Percentiles rank a stretch among this genome's conserved stretches.
Conservation (phyloP, 179 eudicot species). For the Corrigiola litoralis region DNA sequence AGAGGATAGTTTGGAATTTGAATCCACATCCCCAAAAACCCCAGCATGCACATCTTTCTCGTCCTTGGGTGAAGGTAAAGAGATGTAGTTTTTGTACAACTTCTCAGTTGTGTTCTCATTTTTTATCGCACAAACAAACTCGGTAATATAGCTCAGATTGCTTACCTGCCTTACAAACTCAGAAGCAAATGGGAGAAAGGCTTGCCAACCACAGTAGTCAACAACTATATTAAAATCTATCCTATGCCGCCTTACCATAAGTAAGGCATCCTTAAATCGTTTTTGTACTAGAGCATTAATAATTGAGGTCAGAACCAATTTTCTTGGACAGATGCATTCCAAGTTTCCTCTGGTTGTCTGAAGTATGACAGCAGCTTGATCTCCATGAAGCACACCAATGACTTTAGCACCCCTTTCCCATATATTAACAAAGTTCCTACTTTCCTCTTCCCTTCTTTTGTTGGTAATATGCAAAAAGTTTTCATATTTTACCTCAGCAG, state of each 20-base stretch:
- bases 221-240: conserved; percentile 85
- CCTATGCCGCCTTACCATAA: conserved; percentile 90
- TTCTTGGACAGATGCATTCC: conserved; percentile 87
- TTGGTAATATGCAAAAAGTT: conserved; percentile 57
- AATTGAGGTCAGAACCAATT: conserved; percentile 75
- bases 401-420: conserved; percentile 96
- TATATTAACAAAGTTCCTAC: conserved; percentile 45
- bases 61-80: conserved; percentile 36
- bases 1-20: conserved; percentile 49
- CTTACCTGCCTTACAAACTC: conserved; percentile 84
- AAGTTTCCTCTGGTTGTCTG: conserved; percentile 87
- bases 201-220: conserved; percentile 84
- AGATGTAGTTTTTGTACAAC: conserved; percentile 54
- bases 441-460: conserved; percentile 61
- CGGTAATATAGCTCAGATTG: conserved; percentile 77
- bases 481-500: conserved; percentile 54
- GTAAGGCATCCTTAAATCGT: conserved; percentile 75
- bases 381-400: conserved; percentile 89
- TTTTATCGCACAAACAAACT: conserved; percentile 82
- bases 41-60: conserved; percentile 30
- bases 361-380: conserved; percentile 78
- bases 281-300: conserved; percentile 57
- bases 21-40: conserved; percentile 22
- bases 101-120: conserved; percentile 65
- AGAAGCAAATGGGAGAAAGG: conserved; percentile 56